A percentile compares a stretch with the other conserved stretches of the same genome.
Conservation (phyloP, 495 filamentous ascomycete genomes). For the Elasticomyces elasticus region DNA sequence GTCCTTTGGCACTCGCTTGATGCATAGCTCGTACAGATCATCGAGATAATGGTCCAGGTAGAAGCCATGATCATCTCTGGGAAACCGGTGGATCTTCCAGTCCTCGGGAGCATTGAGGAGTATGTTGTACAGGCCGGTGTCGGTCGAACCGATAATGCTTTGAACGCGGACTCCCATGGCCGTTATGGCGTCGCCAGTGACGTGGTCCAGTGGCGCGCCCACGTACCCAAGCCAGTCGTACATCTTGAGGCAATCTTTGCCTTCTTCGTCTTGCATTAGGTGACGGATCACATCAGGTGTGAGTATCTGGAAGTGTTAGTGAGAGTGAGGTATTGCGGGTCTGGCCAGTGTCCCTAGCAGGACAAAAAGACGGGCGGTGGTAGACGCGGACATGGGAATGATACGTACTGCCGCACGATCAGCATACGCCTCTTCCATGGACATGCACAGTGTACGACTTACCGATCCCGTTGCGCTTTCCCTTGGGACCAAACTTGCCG, state of each 20-base stretch:
- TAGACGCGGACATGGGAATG: no score
- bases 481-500: background rate
- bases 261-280: background rate
- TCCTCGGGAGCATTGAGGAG: background rate
- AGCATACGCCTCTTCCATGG: no score
- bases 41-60: background rate
- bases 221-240: background rate
- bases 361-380: no score
- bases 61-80: background rate
- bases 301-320: no score
- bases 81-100: background rate
- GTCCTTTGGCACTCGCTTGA: background rate
- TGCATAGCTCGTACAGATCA: background rate
- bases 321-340: no score
- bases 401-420: no score
- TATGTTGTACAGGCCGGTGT: background rate
- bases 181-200: background rate
- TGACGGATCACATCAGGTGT: background rate
- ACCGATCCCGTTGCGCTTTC: background rate
- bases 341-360: no score
- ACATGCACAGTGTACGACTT: background rate
- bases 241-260: background rate
- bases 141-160: background rate
- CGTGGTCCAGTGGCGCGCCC: background rate
- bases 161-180: slow-evolving; percentile 1